Evolutionary conservation across 1,139 yeast species (phyloP), one percentile per base, ranked within the genome.

Genomic region (Casaregolazyma suthepensis): DNA sequence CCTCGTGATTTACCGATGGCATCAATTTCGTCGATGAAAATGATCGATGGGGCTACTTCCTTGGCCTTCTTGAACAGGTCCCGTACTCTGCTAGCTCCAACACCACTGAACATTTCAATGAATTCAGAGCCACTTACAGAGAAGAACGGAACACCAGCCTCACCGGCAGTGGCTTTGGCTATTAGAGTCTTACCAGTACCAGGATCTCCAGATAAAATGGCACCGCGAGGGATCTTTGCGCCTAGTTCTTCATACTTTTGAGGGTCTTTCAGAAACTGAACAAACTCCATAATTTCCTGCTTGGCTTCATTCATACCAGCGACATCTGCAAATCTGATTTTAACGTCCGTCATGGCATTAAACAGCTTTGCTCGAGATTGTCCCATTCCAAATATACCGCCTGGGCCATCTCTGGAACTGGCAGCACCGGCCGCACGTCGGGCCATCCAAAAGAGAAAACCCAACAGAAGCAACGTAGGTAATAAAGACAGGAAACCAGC

Each of bases 141-240:
- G 61, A 82, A 82, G 66, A 93, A 93, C 43, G 99, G 98, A 46
- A 93, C 99, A 50, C 93, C 96, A 0, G 98, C 98, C 71, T 93
- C 99, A 59, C 99, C 99, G 1, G 99, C 99, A 45, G 98, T 93
- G 4, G 99, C 99, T 69, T 88, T 91, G n/a, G 99, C 99, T 55
- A 93, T 75, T 59, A 93, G 75, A 0, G 99, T 93, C 71, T 93
- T 93, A 83, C 99, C 99, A 6, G 99, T 93, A 77, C 99, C 99
- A 50, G 99, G 99, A n/a, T 98, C 96, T 56, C 99, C 99, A 13
- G 96, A 87, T 56, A 94, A 75, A 60, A 93, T 89, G 12, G 99
- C 99, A 64, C 99, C 99, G 67, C 98, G 82, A 50, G 99, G 99
- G 60, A 93, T 94, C 71, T 91, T 89, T 17, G 98, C 99, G 45